Evolutionary conservation across 2,329 filamentous ascomycete genomes (phyloP).

Genomic region (Botrytis deweyae): DNA sequence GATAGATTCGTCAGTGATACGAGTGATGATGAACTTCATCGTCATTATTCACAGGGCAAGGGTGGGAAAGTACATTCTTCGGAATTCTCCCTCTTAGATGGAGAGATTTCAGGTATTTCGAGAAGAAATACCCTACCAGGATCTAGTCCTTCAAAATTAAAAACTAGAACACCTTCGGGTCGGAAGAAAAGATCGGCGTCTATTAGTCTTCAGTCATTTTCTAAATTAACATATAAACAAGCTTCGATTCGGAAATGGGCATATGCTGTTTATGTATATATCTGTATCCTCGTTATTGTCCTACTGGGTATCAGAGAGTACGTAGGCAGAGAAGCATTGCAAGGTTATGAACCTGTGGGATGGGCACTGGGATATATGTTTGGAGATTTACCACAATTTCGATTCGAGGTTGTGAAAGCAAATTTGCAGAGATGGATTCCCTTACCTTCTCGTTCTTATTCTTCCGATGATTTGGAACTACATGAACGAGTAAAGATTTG

Average conservation of each 20-base stretch:
- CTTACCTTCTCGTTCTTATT: slow-evolving; percentile 52
- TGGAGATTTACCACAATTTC: slow-evolving; percentile 71
- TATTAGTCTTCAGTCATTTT: slow-evolving; percentile 67
- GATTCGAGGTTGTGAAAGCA: slow-evolving; percentile 67
- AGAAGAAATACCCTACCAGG: slow-evolving; percentile 55
- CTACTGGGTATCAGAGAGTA: slow-evolving; percentile 70
- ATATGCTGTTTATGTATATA: slow-evolving; percentile 79
- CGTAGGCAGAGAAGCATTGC: slow-evolving; percentile 65
- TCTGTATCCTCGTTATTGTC: slow-evolving; percentile 63
- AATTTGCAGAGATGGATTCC: slow-evolving; percentile 74
- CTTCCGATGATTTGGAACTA: slow-evolving; percentile 18
- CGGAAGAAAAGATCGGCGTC: slow-evolving; percentile 65
- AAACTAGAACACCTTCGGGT: slow-evolving; percentile 55
- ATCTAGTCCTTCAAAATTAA: slow-evolving; percentile 38
- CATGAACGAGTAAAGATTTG: slow-evolving; percentile 40
- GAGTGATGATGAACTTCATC: slow-evolving; percentile 30
- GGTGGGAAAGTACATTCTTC: not conserved
- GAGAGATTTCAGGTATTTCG: slow-evolving; percentile 19
- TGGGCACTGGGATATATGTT: slow-evolving; percentile 92
- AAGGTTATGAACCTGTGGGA: slow-evolving; percentile 76
- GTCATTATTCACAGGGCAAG: not conserved
- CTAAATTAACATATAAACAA: slow-evolving; percentile 77
- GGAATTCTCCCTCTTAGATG: not conserved
- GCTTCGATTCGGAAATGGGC: slow-evolving; percentile 76
- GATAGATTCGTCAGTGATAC: slow-evolving; percentile 29